Base-by-base conservation (phyloP, 495 filamentous ascomycete species). In the Chaetomium cochliodes region DNA sequence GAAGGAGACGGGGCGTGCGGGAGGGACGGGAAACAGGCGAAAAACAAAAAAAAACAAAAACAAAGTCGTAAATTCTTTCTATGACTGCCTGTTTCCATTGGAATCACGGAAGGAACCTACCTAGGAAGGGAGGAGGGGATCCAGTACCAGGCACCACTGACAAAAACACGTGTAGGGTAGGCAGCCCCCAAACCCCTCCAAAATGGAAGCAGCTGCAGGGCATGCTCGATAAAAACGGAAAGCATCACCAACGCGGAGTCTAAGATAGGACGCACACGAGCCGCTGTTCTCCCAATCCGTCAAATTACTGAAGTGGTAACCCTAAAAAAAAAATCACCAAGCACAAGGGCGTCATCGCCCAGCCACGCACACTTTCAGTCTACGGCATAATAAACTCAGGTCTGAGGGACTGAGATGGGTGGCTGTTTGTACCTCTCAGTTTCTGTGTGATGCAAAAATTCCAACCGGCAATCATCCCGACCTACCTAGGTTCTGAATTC, bases 241-340 rank as follows among this genome's bases (percentile, higher is more conserved):
- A 66, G 49, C 59, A 55, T 28, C 46, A 53, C 58, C 46, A 46
- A 56, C 15, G 25, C 18, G 9, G 44, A 52, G 58, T n/a, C 46
- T 62, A 59, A 66, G 67, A 62, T 68, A 65, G 65, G 63, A 56
- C 47, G 55, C 41, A 59, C 58, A 67, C 51, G 47, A 62, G 56
- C 65, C 63, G 59, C 63, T 66, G n/a, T 20, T 42, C 60, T 13
- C 59, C 58, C n/a, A 56, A 61, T 58, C 60, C 44, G 56, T 64
- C 39, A 60, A 23, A 42, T 47, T 5, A 1, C 25, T 7, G 37
- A 15, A n/a, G 16, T 56, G 39, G 54, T 39, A 58, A 58, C 62
- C 62, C 62, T 58, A 57, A 64, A 6, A 9, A 37, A 37, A 37
- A 37, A 37, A 13, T 12, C 0, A 53, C 51, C 23, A 33, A 0